phyloP scores from a whole-genome alignment of 2,329 filamentous ascomycete species.

The Arthrinium puccinioides region DNA sequence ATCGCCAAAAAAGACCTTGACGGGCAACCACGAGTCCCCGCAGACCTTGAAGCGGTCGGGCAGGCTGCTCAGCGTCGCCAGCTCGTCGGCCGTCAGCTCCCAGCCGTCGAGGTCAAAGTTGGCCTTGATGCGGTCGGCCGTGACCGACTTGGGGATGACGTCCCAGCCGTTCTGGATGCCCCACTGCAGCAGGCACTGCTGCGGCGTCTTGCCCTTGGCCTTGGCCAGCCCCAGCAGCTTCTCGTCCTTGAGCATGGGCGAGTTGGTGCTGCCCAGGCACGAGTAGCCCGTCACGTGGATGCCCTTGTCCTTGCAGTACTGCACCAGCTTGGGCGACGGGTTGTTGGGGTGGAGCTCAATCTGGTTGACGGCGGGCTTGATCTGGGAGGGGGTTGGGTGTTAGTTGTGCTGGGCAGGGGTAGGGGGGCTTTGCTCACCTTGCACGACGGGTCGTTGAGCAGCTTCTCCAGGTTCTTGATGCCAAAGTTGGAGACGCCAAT shows the following conservation, averaged over 20 bases:
- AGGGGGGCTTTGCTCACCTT: slow-evolving; percentile 35
- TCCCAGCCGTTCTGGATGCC: slow-evolving; percentile 73
- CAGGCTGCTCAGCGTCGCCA: slow-evolving; percentile 59
- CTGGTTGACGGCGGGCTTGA: slow-evolving; percentile 68
- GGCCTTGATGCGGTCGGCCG: slow-evolving; percentile 61
- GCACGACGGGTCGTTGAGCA: slow-evolving; percentile 58
- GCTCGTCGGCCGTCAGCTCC: slow-evolving; percentile 65
- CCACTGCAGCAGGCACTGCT: slow-evolving; percentile 76
- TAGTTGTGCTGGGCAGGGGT: background rate
- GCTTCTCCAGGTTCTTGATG: slow-evolving; percentile 71
- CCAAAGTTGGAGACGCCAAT: slow-evolving; percentile 85
- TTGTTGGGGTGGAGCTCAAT: slow-evolving; percentile 76
- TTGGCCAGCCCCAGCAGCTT: slow-evolving; percentile 56
- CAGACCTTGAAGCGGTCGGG: slow-evolving; percentile 79
- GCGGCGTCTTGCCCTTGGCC: slow-evolving; percentile 58
- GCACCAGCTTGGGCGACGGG: slow-evolving; percentile 71
- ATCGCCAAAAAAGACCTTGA: slow-evolving; percentile 78
- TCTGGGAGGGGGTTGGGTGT: slow-evolving; percentile 22
- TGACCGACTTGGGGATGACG: slow-evolving; percentile 82
- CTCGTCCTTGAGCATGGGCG: slow-evolving; percentile 60
- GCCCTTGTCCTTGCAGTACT: slow-evolving; percentile 63
- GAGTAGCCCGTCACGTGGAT: slow-evolving; percentile 73
- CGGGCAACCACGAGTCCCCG: slow-evolving; percentile 63
- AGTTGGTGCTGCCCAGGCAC: slow-evolving; percentile 64
- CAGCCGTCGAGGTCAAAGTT: slow-evolving; percentile 74